phyloP scores from a whole-genome alignment of 495 filamentous ascomycete genomes.

The Aspergillus cavernicola region DNA sequence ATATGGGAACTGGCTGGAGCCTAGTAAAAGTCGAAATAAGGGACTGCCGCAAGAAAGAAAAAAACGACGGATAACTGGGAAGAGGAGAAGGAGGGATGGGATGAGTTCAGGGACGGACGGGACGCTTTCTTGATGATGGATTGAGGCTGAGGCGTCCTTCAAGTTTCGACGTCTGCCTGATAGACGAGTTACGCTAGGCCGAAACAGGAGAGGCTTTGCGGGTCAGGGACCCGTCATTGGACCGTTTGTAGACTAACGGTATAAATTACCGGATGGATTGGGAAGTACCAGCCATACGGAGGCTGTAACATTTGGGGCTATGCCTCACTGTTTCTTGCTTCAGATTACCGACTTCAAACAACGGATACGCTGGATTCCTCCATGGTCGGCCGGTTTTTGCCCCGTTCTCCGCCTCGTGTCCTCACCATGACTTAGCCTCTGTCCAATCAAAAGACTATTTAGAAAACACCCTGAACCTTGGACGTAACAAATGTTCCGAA shows the following conservation, averaged over 20 bases:
- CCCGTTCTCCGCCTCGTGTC: too few species aligned
- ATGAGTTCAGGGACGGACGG: conserved; percentile 8
- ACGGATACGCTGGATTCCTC: not conserved
- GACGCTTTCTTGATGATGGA: conserved; percentile 11
- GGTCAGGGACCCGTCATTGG: conserved; percentile 21
- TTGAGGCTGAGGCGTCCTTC: conserved; percentile 27
- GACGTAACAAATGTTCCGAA: conserved; percentile 8
- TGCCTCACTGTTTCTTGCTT: conserved; percentile 4
- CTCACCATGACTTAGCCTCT: too few species aligned
- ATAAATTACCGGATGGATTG: conserved; percentile 3
- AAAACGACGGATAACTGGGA: conserved; percentile 1
- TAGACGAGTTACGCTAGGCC: conserved; percentile 33
- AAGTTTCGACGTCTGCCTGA: conserved; percentile 43
- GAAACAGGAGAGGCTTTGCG: conserved; percentile 12
- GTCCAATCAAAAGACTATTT: too few species aligned
- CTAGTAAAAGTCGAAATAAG: not conserved
- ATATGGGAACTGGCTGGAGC: not conserved
- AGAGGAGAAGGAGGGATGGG: conserved; percentile 13
- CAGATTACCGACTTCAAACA: not conserved
- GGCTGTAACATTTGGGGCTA: conserved; percentile 1
- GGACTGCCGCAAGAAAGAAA: not conserved
- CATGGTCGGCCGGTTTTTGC: not conserved
- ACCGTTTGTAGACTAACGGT: not conserved
- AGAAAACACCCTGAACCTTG: too few species aligned
- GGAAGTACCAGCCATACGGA: not conserved